Base-by-base conservation (phyloP, 108 stramenopile species). In the Nitzschia inconspicua region DNA sequence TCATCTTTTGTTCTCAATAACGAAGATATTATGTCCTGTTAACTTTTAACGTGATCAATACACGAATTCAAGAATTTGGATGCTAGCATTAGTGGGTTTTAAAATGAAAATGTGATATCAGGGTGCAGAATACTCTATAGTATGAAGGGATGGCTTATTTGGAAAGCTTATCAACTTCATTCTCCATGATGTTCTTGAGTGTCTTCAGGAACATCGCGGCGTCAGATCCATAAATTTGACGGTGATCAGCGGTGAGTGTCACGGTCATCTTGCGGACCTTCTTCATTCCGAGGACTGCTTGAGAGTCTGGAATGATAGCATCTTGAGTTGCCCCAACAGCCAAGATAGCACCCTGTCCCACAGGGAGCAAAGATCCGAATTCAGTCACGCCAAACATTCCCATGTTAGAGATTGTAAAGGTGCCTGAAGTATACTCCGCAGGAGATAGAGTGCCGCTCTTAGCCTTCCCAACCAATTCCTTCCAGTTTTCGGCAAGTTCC, bases 341-440 rank as follows among this genome's bases (percentile, higher is more conserved):
- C 20, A 98, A 77, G 49, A 98, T 98, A 26, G 89, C 86, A 4
- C 97, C 97, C 63, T 66, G 70, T 48, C 93, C 93, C 2, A 72
- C 65, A 23, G 97, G 96, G 35, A 98, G 93, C 64, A 98, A 95
- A 13, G 97, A 94, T 59, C 93, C 96, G 55, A 98, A 98, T 52
- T 90, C 70, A 27, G 91, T 80, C 2, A 98, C 96, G 14, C 95
- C 97, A 70, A 96, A 97, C 97, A 98, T 98, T 31, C 97, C 97
- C 70, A 98, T 91, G 79, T 98, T 98, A 44, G 95, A 93, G 58
- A 98, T 98, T 35, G 95, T 91, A 65, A 98, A 96, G 7, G 97
- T 98, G 14, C 97, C 97, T 0, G 93, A 78, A 47, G 82, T 84
- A 84, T 94, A 97, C 75, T 97, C 97, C 65, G 91, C 95, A 19